These are phyloP conservation scores for Lathyrus sativus DNA, from an alignment of 306 rosid genomes.

Conservation along the genomic window DNA sequence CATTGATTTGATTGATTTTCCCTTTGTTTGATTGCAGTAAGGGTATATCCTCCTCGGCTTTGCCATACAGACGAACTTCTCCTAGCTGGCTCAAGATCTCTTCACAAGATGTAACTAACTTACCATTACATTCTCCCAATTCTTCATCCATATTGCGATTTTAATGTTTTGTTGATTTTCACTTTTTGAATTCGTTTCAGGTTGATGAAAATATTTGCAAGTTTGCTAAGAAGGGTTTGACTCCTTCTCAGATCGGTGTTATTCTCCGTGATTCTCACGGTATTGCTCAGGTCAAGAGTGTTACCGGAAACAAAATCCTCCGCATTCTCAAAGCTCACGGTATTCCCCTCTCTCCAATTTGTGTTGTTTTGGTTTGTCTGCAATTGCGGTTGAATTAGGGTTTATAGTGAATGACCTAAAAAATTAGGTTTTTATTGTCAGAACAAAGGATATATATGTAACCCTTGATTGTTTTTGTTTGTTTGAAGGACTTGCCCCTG, in stretches of 20 bases:
- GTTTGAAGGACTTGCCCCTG: conserved; percentile 66
- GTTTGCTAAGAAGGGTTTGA: conserved; percentile 76
- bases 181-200: conserved; percentile 33
- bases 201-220: conserved; percentile 75
- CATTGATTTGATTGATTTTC: background rate
- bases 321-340: conserved; percentile 77
- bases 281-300: conserved; percentile 71
- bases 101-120: conserved; percentile 55
- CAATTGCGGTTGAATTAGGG: background rate
- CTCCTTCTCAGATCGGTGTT: conserved; percentile 84
- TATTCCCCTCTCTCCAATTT: background rate
- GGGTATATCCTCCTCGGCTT: conserved; percentile 80
- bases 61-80: conserved; percentile 71
- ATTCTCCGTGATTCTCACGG: conserved; percentile 78
- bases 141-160: no score
- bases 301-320: conserved; percentile 68
- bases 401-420: background rate
- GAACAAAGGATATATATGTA: background rate
- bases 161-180: no score
- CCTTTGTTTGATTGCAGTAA: conserved; percentile 46
- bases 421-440: background rate
- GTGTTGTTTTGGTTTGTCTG: background rate
- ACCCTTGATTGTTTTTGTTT: background rate
- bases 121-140: background rate
- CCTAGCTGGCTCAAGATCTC: conserved; percentile 77